Base-by-base conservation (phyloP, 805 yeast genomes). In the Cyberlindnera japonica region DNA sequence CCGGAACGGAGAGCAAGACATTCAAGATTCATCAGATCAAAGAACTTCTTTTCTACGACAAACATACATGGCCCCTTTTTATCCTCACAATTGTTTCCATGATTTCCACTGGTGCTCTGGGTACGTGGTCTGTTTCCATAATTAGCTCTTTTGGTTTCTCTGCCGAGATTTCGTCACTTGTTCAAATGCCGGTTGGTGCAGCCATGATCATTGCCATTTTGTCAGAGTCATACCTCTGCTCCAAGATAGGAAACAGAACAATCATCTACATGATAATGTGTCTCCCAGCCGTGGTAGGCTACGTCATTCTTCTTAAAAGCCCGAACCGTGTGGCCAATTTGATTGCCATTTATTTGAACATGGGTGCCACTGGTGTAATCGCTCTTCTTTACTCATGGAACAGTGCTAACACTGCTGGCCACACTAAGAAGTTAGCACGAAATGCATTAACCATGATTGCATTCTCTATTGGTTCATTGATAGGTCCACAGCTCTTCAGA, bases 401-500 rank as follows among this genome's bases (percentile, higher is more conserved):
- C 45, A 69, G 74, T 40, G 71, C 80, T 33, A 78, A 78, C 49
- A 77, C 81, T 8, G 75, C 83, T 1, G 83, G 84, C 2, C 74
- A 76, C 40, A 75, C 81, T 6, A 79, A 79, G 51, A 69, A 78
- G 45, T 59, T 76, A 19, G 69, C 71, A 23, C 62, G 81, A 44
- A 77, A 75, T 49, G 76, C 74, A 5, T 50, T 71, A 18, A 76
- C 79, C 1, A 72, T 78, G 78, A 64, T 77, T 38, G 74, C 72
- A n/a, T 78, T 77, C 52, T 75, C 79, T 10, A 58, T 77, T 18
- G 77, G 81, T 7, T 72, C 80, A 49, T 61, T 83, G 44, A 65
- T 78, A 35, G 86, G 84, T 0, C 85, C 88, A 3, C 83, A 79
- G 50, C 61, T 78, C 50, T 79, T 80, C 59, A 70, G 75, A 47